Percentiles rank a stretch among this genome's conserved stretches.
These are phyloP conservation scores for Immersiella caudata DNA, from an alignment of 495 filamentous ascomycete species.

Conservation along the genomic window DNA sequence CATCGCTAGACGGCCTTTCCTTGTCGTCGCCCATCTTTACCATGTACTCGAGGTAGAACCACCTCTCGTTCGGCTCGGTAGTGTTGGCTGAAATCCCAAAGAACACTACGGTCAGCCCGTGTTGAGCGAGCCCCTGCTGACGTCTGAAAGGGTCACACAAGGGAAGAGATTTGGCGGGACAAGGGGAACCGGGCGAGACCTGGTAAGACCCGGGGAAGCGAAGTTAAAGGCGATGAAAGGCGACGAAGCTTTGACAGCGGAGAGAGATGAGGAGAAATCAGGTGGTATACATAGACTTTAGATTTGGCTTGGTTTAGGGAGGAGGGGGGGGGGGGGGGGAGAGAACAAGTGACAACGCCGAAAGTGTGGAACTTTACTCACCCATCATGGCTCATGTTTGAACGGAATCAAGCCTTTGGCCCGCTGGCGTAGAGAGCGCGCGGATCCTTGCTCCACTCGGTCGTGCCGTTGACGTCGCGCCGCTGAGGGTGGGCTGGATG, in stretches of 20 bases:
- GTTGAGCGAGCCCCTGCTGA: neutral
- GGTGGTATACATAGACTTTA: neutral
- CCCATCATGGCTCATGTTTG: constrained; percentile 28
- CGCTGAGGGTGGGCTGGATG: neutral
- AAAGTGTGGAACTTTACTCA: constrained; percentile 10
- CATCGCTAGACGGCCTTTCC: constrained; percentile 37
- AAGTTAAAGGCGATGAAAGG: neutral
- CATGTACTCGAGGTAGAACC: constrained; percentile 26
- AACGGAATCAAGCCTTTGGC: neutral
- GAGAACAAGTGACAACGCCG: neutral
- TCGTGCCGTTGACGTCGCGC: constrained; percentile 14
- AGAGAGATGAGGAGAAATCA: neutral
- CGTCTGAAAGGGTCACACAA: neutral
- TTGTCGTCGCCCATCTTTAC: constrained; percentile 33
- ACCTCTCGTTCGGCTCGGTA: constrained; percentile 9
- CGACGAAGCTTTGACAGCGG: neutral
- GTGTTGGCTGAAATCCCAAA: constrained; percentile 9
- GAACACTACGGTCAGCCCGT: neutral
- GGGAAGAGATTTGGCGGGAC: neutral
- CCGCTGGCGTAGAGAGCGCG: constrained; percentile 4
- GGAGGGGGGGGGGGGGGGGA: neutral
- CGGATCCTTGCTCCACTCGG: constrained; percentile 14
- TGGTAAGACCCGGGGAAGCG: neutral
- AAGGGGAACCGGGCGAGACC: neutral
- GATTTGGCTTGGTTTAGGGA: neutral